Evolutionary conservation across 1,284 basidiomycete genomes (phyloP).

Genomic region (Ganoderma leucocontextum): DNA sequence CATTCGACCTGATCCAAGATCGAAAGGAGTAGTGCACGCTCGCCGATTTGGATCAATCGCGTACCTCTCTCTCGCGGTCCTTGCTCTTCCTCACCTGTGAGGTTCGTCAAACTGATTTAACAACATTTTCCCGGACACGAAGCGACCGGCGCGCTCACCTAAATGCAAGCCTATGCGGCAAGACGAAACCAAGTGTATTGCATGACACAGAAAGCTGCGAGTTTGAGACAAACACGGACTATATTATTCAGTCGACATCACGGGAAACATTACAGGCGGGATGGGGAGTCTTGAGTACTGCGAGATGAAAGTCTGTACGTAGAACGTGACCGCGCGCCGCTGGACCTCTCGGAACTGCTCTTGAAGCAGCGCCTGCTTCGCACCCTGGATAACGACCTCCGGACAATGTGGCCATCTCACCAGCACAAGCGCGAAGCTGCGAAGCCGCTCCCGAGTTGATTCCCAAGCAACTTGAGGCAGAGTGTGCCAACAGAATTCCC

Average conservation of each 20-base stretch:
- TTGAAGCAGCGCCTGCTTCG: neutral
- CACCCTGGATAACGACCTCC: neutral
- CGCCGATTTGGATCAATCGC: no score
- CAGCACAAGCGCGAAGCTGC: neutral
- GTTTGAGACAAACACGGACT: neutral
- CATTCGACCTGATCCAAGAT: no score
- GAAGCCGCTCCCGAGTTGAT: neutral
- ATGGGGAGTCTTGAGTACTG: slow-evolving; percentile 7
- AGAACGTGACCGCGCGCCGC: slow-evolving; percentile 3
- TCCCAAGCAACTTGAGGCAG: neutral
- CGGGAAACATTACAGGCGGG: slow-evolving; percentile 3
- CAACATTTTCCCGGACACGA: no score
- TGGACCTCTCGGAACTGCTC: neutral
- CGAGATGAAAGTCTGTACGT: slow-evolving; percentile 6
- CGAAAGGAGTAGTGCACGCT: no score
- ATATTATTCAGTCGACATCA: no score
- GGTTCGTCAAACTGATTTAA: no score
- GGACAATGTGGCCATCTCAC: slow-evolving; percentile 11
- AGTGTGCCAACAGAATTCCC: slow-evolving; percentile 1
- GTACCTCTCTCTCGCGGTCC: no score
- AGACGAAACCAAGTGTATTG: no score
- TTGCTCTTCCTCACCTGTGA: no score
- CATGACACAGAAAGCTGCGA: no score
- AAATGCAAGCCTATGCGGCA: no score
- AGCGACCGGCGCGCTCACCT: no score